A percentile compares a stretch with the other conserved stretches of the same genome.
Conservation (phyloP, 1,284 basidiomycete species). For the Volvariella surrecta region DNA sequence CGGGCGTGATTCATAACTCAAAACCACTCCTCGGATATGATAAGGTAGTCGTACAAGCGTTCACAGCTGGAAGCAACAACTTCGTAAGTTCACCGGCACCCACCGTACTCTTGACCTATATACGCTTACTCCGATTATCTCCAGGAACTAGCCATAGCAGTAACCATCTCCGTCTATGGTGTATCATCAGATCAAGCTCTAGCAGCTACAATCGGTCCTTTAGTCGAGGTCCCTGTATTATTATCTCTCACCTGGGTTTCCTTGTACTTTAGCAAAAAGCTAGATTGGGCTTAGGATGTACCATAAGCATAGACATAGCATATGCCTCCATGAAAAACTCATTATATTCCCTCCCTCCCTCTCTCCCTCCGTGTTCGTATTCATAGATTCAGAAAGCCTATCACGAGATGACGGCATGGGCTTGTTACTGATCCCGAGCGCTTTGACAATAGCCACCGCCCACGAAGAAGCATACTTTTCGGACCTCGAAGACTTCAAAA, state of each 20-base stretch:
- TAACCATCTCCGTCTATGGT: slow-evolving; percentile 74
- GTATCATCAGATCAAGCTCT: slow-evolving; percentile 67
- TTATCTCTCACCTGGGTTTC: slow-evolving; percentile 67
- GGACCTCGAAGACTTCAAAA: no score
- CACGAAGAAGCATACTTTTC: no score
- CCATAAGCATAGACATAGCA: no score
- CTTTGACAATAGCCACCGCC: no score
- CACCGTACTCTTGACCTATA: background rate
- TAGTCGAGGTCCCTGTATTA: slow-evolving; percentile 76
- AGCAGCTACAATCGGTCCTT: slow-evolving; percentile 71
- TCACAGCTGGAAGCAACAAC: slow-evolving; percentile 49
- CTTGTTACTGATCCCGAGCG: no score
- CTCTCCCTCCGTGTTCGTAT: no score
- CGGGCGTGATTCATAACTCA: no score
- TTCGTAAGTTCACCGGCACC: slow-evolving; percentile 30
- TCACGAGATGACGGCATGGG: no score
- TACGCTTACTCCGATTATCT: background rate
- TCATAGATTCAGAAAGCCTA: no score
- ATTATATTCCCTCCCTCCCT: no score
- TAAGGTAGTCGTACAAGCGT: slow-evolving; percentile 42
- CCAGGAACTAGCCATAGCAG: slow-evolving; percentile 77
- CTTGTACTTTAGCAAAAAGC: slow-evolving; percentile 38
- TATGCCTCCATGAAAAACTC: no score
- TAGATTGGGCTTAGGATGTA: slow-evolving; percentile 32
- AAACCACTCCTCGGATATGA: slow-evolving; percentile 44